Evolutionary conservation across 139 green algal species (phyloP), one percentile per base, ranked within the genome.

Genomic region (Spirogloea muscicola): DNA sequence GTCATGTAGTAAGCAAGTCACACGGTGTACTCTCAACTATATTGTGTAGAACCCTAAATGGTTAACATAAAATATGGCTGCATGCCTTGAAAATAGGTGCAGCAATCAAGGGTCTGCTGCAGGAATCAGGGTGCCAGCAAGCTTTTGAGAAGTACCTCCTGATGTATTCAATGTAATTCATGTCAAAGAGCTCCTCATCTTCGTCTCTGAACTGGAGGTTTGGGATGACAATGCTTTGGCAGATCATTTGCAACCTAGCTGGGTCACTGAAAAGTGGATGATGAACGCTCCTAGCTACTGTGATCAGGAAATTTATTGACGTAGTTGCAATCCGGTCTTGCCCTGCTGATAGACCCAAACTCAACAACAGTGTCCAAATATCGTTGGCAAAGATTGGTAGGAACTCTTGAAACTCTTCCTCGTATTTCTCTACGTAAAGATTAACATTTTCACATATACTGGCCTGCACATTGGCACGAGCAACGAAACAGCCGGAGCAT

Each of bases 161-260:
- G 29, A 99, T 91, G 78, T 97, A 99, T 77, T 99, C 94, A 1
- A 96, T 80, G 58, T 81, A 90, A 82, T 98, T 97, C 70, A 93
- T 90, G 46, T 96, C 89, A 83, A 98, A 98, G 43, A 94, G 76
- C 86, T 98, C 92, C 75, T 94, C 86, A 59, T 94, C 86, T 39
- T 91, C 81, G 16, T 85, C 81, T 13, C 86, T 71, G 27, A 91
- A 51, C 29, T 82, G 69, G 67, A 90, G 64, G 29, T 75, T 81
- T 13, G 77, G 49, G 77, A 83, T 27, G 13, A 83, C 68, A 21
- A 83, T 75, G 2, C 44, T 42, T 57, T 85, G 65, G 58, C 71
- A 80, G 16, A 89, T 84, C 72, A 88, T 76, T 68, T 85, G 67
- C 33, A 91, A 58, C 3, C 67, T 82, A 7, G 82, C 77, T 10